phyloP scores from a whole-genome alignment of 176 grass and related monocot species.

The Triticum monococcum region DNA sequence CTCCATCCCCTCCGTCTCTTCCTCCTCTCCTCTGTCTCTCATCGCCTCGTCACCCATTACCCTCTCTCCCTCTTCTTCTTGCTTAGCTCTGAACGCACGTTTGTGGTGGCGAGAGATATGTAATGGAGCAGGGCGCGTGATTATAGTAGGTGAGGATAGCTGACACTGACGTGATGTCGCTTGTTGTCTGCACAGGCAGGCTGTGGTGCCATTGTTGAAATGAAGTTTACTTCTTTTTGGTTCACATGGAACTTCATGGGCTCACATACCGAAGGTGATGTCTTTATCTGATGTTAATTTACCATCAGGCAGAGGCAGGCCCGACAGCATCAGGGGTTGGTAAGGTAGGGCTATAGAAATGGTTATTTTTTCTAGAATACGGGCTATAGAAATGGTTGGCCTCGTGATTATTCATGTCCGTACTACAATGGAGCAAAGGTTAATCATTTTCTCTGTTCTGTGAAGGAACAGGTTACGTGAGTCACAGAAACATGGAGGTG shows the following conservation, averaged over 20 bases:
- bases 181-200: background rate
- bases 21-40: background rate
- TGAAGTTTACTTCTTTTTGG: background rate
- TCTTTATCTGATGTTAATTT: background rate
- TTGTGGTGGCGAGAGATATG: background rate
- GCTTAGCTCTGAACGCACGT: background rate
- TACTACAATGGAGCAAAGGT: background rate
- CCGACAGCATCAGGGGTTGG: background rate
- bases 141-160: background rate
- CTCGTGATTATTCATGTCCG: background rate
- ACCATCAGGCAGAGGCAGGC: background rate
- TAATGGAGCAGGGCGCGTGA: background rate
- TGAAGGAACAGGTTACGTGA: no score
- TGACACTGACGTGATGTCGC: background rate
- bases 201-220: background rate
- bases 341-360: background rate
- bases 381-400: background rate
- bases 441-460: background rate
- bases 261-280: background rate
- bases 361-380: background rate
- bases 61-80: background rate
- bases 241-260: background rate
- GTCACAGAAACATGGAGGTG: no score
- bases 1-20: background rate
- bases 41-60: background rate